These are phyloP conservation scores for Fistulifera solaris DNA, from an alignment of 108 stramenopile genomes.

Conservation along the genomic window DNA sequence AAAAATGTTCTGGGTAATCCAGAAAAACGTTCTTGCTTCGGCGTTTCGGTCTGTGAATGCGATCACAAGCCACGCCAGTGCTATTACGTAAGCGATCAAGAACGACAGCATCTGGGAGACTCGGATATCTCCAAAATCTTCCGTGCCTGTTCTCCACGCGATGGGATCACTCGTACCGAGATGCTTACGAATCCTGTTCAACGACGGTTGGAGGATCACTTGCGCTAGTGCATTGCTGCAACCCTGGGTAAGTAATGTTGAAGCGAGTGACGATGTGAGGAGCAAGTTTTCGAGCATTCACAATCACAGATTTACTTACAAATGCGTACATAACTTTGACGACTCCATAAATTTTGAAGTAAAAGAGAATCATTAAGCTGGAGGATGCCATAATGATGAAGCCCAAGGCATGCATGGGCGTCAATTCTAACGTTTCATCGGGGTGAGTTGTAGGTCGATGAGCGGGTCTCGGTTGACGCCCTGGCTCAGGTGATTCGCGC, in stretches of 20 bases:
- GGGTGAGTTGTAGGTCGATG: slow-evolving; percentile 2
- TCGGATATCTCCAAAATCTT: slow-evolving; percentile 37
- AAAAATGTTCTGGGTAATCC: slow-evolving; percentile 86
- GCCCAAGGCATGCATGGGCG: slow-evolving; percentile 63
- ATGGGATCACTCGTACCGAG: not conserved
- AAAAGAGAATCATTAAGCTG: slow-evolving; percentile 77
- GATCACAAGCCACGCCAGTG: slow-evolving; percentile 43
- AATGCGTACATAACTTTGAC: slow-evolving; percentile 78
- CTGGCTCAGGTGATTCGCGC: slow-evolving; percentile 5
- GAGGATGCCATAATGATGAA: slow-evolving; percentile 72
- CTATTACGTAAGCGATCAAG: slow-evolving; percentile 27
- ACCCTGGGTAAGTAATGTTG: slow-evolving; percentile 8
- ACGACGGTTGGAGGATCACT: slow-evolving; percentile 36
- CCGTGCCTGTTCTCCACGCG: slow-evolving; percentile 12
- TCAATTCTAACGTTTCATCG: slow-evolving; percentile 66
- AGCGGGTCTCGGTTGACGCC: not conserved
- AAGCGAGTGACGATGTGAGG: slow-evolving; percentile 11
- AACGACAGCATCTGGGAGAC: slow-evolving; percentile 29
- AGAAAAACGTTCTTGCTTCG: slow-evolving; percentile 47
- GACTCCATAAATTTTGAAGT: slow-evolving; percentile 66
- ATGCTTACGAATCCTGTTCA: slow-evolving; percentile 32
- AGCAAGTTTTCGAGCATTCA: slow-evolving; percentile 12
- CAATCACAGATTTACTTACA: slow-evolving; percentile 34
- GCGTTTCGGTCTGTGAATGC: slow-evolving; percentile 44
- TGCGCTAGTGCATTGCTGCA: slow-evolving; percentile 11